These are phyloP conservation scores for Neopestalotiopsis clavispora DNA, from an alignment of 2,329 filamentous ascomycete species.

Conservation along the genomic window DNA sequence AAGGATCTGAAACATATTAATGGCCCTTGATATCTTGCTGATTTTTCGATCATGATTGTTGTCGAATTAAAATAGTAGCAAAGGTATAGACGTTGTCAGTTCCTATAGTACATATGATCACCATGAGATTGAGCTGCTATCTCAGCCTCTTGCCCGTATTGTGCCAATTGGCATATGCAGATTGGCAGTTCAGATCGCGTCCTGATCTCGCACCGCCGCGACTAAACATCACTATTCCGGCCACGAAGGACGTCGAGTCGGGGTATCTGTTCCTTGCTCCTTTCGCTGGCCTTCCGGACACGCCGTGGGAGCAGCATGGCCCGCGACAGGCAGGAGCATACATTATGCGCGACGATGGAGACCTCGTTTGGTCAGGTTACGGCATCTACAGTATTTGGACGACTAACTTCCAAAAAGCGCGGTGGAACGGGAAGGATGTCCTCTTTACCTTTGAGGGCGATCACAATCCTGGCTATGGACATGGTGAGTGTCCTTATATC, in stretches of 20 bases:
- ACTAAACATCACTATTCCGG: slow-evolving; percentile 50
- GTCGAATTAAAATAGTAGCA: no score
- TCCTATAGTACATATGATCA: background rate
- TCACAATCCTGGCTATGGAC: slow-evolving; percentile 55
- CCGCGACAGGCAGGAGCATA: slow-evolving; percentile 59
- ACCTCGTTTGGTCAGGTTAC: slow-evolving; percentile 63
- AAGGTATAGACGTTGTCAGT: no score
- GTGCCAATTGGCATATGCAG: slow-evolving; percentile 24
- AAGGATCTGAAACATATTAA: background rate
- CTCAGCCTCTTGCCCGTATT: slow-evolving; percentile 20
- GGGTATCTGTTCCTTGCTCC: slow-evolving; percentile 51
- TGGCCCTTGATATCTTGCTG: background rate
- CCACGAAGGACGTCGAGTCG: slow-evolving; percentile 41
- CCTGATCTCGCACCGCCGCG: slow-evolving; percentile 51
- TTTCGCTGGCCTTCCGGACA: slow-evolving; percentile 41
- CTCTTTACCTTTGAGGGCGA: slow-evolving; percentile 60
- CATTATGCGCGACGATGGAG: slow-evolving; percentile 58
- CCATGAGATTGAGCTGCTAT: slow-evolving; percentile 26
- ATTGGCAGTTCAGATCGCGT: slow-evolving; percentile 52
- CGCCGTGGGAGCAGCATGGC: slow-evolving; percentile 43
- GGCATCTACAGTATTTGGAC: slow-evolving; percentile 56
- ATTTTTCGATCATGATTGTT: no score
- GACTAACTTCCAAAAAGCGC: slow-evolving; percentile 56
- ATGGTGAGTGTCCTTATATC: slow-evolving; percentile 33
- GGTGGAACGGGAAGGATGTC: slow-evolving; percentile 56